Base-by-base conservation (phyloP, 1,284 basidiomycete species). In the Takashimella tepidaria region DNA sequence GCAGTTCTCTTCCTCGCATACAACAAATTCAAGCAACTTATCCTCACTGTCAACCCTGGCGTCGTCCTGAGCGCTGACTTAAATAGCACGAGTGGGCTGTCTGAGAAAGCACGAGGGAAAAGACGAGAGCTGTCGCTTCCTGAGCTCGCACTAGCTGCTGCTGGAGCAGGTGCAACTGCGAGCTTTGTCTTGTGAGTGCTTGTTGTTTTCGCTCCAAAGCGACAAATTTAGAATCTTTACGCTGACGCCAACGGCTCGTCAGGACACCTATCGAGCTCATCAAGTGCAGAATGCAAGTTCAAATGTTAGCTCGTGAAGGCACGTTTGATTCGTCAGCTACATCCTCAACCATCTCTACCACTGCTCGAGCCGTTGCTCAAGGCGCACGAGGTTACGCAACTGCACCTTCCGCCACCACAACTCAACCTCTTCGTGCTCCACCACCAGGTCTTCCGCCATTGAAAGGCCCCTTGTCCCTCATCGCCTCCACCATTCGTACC, bases 281-380 rank as follows among this genome's bases (percentile, higher is more conserved):
- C 63, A 95, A 95, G 78, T 93, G 90, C 75, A 87, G 90, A 68
- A 92, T 93, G 90, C 95, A 95, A 78, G 90, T 93, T 3, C 89
- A 93, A 74, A 88, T 91, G 82, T 80, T 90, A 41, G 77, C 80
- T 43, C 62, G 78, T 3, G 77, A 78, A 66, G 69, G 72, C 16
- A 55, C 64, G 8, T 62, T 70, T 16, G 62, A 62, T 4, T 22
- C 42, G 8, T 51, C 55, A 63, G 31, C 31, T 8, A 37, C 31
- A 8, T 37, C 56, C 25, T 52, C 46, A 51, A 51, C 52, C 19
- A 49, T 58, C 49, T 50, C 64, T 19, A 56, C 67, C 2, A 55
- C 61, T 5, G 27, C 47, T 2, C 45, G 47, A 3, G 40, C 48
- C 10, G 48, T 53, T 11, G 24, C 56, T 19, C 21, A 60, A 55